phyloP scores from a whole-genome alignment of 169 alveolate genomes.

The Eimeria praecox region DNA sequence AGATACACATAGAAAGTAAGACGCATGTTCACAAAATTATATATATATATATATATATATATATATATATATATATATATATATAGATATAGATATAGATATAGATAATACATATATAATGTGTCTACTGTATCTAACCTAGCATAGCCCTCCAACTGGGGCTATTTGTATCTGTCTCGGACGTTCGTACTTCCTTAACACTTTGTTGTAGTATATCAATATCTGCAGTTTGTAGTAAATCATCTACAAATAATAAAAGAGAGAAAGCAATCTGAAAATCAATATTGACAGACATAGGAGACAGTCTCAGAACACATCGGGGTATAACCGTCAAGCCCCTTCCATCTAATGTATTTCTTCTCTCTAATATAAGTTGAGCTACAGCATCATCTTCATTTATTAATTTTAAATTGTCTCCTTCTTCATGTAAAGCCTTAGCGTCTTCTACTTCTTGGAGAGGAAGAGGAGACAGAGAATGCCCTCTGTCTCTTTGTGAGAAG shows the following conservation, averaged over 20 bases:
- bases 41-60: background rate
- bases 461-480: background rate
- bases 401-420: slow-evolving; percentile 1
- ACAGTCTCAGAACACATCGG: slow-evolving; percentile 67
- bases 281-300: slow-evolving; percentile 72
- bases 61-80: background rate
- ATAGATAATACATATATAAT: background rate
- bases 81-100: background rate
- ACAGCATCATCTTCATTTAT: slow-evolving; percentile 71
- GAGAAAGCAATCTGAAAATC: slow-evolving; percentile 77
- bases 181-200: slow-evolving; percentile 77
- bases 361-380: slow-evolving; percentile 45
- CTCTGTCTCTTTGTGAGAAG: no score
- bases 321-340: slow-evolving; percentile 75
- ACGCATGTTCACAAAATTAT: no score
- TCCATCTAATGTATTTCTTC: slow-evolving; percentile 57
- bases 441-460: slow-evolving; percentile 32
- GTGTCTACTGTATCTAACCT: slow-evolving; percentile 18
- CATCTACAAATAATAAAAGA: slow-evolving; percentile 70
- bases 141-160: slow-evolving; percentile 79
- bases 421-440: slow-evolving; percentile 20
- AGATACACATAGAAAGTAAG: background rate
- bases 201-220: slow-evolving; percentile 78
- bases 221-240: slow-evolving; percentile 70
- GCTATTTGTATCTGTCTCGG: slow-evolving; percentile 52